phyloP scores from a whole-genome alignment of 176 grass and related monocot genomes.

The Cocos nucifera region DNA sequence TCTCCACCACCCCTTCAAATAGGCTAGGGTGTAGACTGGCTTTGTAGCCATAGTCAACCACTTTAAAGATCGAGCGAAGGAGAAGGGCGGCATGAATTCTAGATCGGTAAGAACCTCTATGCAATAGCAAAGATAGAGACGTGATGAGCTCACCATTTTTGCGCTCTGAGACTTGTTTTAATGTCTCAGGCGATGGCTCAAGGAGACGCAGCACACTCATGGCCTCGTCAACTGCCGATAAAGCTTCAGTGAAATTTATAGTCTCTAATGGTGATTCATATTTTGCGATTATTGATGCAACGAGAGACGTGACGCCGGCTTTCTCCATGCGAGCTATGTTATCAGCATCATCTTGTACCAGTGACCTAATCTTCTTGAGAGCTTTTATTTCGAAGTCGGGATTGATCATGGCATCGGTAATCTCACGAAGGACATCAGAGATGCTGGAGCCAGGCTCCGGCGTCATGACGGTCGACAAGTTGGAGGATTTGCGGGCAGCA shows the following conservation, averaged over 20 bases:
- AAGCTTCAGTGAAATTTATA: background rate
- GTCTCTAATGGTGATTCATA: background rate
- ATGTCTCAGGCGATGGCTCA: constrained; percentile 4
- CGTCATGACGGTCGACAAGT: background rate
- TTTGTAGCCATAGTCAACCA: constrained; percentile 6
- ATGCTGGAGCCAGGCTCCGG: background rate
- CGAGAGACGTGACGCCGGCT: constrained; percentile 5
- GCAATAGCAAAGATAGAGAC: background rate
- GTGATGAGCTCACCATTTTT: constrained; percentile 9
- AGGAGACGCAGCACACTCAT: constrained; percentile 3
- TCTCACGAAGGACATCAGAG: background rate
- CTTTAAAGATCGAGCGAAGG: constrained; percentile 4
- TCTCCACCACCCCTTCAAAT: constrained; percentile 14
- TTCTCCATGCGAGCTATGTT: background rate
- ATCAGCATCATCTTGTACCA: background rate
- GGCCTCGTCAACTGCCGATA: background rate
- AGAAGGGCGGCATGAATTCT: constrained; percentile 1
- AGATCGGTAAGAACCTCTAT: constrained; percentile 1
- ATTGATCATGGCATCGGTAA: background rate
- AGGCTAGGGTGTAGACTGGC: background rate
- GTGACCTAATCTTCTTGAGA: background rate
- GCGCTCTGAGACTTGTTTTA: constrained; percentile 3
- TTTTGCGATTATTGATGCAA: background rate
- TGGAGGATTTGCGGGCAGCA: background rate
- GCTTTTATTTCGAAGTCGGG: background rate